Evolutionary conservation across 805 yeast genomes (phyloP), one percentile per base, ranked within the genome.

Genomic region (Wickerhamomyces hampshirensis): DNA sequence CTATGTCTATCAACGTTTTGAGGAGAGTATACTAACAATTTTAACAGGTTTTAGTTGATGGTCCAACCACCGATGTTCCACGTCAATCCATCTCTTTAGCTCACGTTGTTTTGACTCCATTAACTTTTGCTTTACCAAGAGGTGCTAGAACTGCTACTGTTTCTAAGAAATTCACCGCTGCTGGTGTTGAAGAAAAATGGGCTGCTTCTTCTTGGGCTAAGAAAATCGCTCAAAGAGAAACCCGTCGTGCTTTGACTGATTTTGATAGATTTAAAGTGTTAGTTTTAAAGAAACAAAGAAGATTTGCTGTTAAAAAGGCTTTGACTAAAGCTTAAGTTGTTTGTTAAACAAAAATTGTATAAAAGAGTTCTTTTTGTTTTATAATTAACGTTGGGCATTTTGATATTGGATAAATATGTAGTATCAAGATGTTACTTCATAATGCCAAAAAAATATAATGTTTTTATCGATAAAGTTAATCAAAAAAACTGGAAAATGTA

Each of bases 231-330:
- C 83, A 85, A 72, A 87, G 86, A 73, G 81, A 84, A 71, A 86
- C 81, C 72, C 86, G 98, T 80, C 71, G 94, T 62, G 75, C 81
- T 65, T 84, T 94, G 69, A 66, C 91, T 58, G 99, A 93, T 74
- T 93, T 93, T 63, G 96, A 93, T 79, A 89, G 99, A 82, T 93
- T 93, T 96, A 96, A 91, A 80, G 98, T 91, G 59, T 67, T 84
- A 70, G 94, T 88, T 60, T 80, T 88, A 69, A 93, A 84, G 84
- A 93, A 91, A 82, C 97, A 94, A 80, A 87, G 86, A 75, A 84
- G 88, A 75, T 83, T 70, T 68, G 85, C 88, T 72, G 91, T 87
- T 63, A 86, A 84, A 77, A 89, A 87, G 80, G 94, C 95, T 71
- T 80, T 84, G 64, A 95, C 96, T 65, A 88, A 89, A 84, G 96